Base-by-base conservation (phyloP, 2,329 filamentous ascomycete species). In the Aspergillus glaucus region DNA sequence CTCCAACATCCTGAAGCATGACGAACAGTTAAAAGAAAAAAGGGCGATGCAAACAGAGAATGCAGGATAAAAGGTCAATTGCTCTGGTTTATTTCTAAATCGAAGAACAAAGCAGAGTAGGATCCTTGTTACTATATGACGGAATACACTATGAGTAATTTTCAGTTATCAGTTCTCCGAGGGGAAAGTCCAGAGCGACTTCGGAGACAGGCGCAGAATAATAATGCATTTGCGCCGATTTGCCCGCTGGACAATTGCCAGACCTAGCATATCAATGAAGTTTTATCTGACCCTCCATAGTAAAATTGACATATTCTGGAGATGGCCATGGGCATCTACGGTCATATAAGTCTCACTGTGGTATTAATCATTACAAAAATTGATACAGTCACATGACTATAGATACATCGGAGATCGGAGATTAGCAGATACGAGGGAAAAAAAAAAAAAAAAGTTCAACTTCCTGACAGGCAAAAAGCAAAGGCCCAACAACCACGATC, bases 1-100 rank as follows among this genome's bases (percentile, higher is more conserved):
- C 83, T 60, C 87, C 87, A 34, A 87, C 49, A 32, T 59, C 60
- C 53, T 68, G 66, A 32, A 65, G 57, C 69, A 72, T 72, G 34
- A 37, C 58, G 49, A 44, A 37, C 12, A 12, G 49, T 40, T 22
- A 48, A 19, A 17, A 17, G 14, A 43, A 26, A n/a, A 9, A 24
- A 24, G 12, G 6, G 10, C 9, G 12, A 6, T 7, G 21, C 40
- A 42, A 24, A 42, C 10, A n/a, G 12, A 22, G 39, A n/a, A 21
- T 21, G 17, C 5, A 41, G 19, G 19, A 22, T 10, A 17, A 15
- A 12, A 40, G 9, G 17, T 19, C 37, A 40, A 22, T 40, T 40
- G 37, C 37, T n/a, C 26, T 30, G 8, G 4, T 30, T 12, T 30
- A 10, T 12, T 30, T 37, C 15, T 37, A 19, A 10, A 19, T 8